Base-by-base conservation (phyloP, 2,329 filamentous ascomycete species). In the Plectosphaerella cucumerina region DNA sequence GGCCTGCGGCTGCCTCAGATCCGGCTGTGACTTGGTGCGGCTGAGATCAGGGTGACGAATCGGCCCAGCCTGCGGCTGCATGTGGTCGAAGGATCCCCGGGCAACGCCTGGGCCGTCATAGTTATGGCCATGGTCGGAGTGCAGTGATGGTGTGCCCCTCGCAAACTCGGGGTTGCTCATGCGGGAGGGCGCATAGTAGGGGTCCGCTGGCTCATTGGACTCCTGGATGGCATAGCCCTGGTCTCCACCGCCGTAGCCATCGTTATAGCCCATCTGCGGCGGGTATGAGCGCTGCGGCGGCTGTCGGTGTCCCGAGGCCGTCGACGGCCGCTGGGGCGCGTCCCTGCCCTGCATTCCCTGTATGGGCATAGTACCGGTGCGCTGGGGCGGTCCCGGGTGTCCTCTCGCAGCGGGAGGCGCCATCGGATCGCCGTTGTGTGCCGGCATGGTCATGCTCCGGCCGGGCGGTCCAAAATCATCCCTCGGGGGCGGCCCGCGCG, bases 1-100 rank as follows among this genome's bases (percentile, higher is more conserved):
- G 3, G 82, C 75, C 59, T 88, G 82, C 4, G 80, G 77, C 57
- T 83, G 77, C 34, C 81, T 75, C 52, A 87, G 68, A 61, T 87
- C 80, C 26, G 85, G 84, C 61, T 89, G 85, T 11, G 85, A 89
- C 56, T 84, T 84, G 15, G 83, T 81, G 53, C 79, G 77, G 52
- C 74, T 80, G 47, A 85, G 65, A 57, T 81, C 76, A 20, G 76
- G 78, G 35, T 70, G 75, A 61, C 71, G 76, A 58, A 68, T 79
- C 50, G 69, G 77, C 53, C 71, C 77, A 50, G 65, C 74, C 50
- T 80, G 76, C n/a, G 71, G 64, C n/a, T 66, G 69, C 64, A 73
- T 71, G 51, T 75, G 70, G 26, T 81, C 79, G 20, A 79, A 72
- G 1, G 78, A 80, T 35, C 63, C 67, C 42, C 68, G 64, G 21